These are phyloP conservation scores for Neonothopanus nambi DNA, from an alignment of 1,284 basidiomycete species.

Conservation along the genomic window DNA sequence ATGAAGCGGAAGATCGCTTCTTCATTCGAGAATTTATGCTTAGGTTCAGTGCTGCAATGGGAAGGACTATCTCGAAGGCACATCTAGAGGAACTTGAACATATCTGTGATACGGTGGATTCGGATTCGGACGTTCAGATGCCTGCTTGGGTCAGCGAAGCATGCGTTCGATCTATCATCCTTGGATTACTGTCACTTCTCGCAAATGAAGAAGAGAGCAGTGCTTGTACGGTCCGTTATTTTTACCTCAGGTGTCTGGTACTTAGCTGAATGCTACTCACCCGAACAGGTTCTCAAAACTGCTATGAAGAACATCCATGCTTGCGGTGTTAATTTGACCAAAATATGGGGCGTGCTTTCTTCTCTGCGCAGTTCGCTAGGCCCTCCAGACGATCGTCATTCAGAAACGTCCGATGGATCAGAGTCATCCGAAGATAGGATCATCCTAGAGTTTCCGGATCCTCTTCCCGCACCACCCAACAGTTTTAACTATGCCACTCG, in stretches of 20 bases:
- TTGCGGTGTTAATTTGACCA: slow-evolving; percentile 54
- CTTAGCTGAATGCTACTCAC: not conserved
- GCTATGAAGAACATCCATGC: slow-evolving; percentile 52
- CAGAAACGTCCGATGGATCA: slow-evolving; percentile 9
- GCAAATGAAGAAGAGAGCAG: slow-evolving; percentile 43
- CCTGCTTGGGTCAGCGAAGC: slow-evolving; percentile 62
- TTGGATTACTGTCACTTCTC: slow-evolving; percentile 59
- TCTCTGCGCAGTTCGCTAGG: slow-evolving; percentile 42
- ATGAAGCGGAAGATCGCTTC: slow-evolving; percentile 59
- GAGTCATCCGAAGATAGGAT: slow-evolving; percentile 19
- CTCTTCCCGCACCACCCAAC: slow-evolving; percentile 48
- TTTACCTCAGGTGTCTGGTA: not conserved
- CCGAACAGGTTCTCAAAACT: slow-evolving; percentile 44
- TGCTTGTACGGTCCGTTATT: slow-evolving; percentile 29
- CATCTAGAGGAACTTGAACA: slow-evolving; percentile 68
- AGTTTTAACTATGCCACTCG: slow-evolving; percentile 34
- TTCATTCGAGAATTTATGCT: slow-evolving; percentile 72
- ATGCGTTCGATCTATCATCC: slow-evolving; percentile 59
- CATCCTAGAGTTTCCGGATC: slow-evolving; percentile 49
- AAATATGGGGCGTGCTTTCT: slow-evolving; percentile 58
- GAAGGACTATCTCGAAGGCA: slow-evolving; percentile 45
- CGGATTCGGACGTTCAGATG: slow-evolving; percentile 40
- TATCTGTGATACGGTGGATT: slow-evolving; percentile 36
- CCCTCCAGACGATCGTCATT: slow-evolving; percentile 14
- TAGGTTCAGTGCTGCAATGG: slow-evolving; percentile 57